These are phyloP conservation scores for Geosmithia morbida DNA, from an alignment of 2,329 filamentous ascomycete genomes.

Conservation along the genomic window DNA sequence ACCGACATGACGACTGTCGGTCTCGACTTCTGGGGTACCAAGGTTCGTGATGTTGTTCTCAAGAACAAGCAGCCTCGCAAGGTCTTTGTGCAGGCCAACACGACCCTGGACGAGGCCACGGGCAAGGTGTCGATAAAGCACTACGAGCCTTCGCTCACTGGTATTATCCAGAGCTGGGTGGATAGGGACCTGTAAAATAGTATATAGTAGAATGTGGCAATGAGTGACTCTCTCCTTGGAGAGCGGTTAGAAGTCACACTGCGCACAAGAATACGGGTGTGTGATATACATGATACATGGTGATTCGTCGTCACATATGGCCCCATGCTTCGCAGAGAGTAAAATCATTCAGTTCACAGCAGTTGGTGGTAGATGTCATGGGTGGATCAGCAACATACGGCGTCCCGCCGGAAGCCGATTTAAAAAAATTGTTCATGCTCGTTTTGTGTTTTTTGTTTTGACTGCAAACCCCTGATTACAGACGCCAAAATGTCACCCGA, in stretches of 20 bases:
- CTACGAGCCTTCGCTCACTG: constrained; percentile 68
- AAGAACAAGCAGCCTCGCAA: constrained; percentile 71
- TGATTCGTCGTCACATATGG: neutral
- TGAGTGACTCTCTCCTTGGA: too few relatives aligned
- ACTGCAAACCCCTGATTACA: constrained; percentile 51
- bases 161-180: constrained; percentile 72
- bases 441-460: constrained; percentile 31
- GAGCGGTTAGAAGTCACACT: too few relatives aligned
- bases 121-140: constrained; percentile 68
- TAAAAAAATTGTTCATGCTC: constrained; percentile 18
- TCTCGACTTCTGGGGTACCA: constrained; percentile 67
- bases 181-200: constrained; percentile 36
- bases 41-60: constrained; percentile 62
- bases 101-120: constrained; percentile 50
- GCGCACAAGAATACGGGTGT: too few relatives aligned
- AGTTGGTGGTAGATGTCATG: neutral
- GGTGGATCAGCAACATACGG: neutral
- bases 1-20: constrained; percentile 72
- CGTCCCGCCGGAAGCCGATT: constrained; percentile 9
- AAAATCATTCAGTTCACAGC: neutral
- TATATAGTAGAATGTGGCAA: neutral
- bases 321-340: neutral
- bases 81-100: constrained; percentile 92
- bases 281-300: neutral
- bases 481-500: constrained; percentile 51